Base-by-base conservation (phyloP, 805 yeast genomes). In the Wickerhamomyces subpelliculosus region DNA sequence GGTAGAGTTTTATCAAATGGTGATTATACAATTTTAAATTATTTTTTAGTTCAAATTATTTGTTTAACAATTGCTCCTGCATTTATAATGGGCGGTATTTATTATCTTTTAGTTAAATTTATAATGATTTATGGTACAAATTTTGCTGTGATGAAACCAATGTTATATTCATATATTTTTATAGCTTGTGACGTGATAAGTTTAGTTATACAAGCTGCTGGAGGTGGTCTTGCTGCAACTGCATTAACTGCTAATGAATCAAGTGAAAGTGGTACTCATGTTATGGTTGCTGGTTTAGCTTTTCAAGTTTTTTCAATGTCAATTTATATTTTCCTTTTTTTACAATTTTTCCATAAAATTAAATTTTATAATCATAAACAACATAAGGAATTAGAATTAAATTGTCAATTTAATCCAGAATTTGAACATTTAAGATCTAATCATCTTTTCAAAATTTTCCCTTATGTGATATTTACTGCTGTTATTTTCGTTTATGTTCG, bases 81-180 rank as follows among this genome's bases (percentile, higher is more conserved):
- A 17, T 82, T 87, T 56, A 65, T 84, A 32, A 82, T 84, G 84
- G 96, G 84, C 4, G 95, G 90, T 2, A 67, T 87, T 3, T 88
- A 87, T 60, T 81, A 72, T 46, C 65, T 78, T 38, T 60, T 87
- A 45, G 87, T 83, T 6, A 82, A 84, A 57, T 48, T 82, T 35
- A 65, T 79, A 34, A 76, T 80, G 39, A 58, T 84, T 1, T 78
- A 75, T 50, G 86, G 86, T 2, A 62, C 65, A 40, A 52, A 62
- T 14, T 78, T 60, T 45, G 76, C 88, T 0, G 18, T 61, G 6
- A 41, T 75, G 24, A 65, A 61, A 40, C 89, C 90, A 8, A 67
- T 73, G 66, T 65, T 64, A 48, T 81, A 79, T 51, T 70, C 88
- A 1, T 70, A 73, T 37, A 62, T 82, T 9, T 87, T 86, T 50